Evolutionary conservation across 306 rosid genomes (phyloP), one percentile per base, ranked within the genome.

Genomic region (Luffa aegyptiaca): DNA sequence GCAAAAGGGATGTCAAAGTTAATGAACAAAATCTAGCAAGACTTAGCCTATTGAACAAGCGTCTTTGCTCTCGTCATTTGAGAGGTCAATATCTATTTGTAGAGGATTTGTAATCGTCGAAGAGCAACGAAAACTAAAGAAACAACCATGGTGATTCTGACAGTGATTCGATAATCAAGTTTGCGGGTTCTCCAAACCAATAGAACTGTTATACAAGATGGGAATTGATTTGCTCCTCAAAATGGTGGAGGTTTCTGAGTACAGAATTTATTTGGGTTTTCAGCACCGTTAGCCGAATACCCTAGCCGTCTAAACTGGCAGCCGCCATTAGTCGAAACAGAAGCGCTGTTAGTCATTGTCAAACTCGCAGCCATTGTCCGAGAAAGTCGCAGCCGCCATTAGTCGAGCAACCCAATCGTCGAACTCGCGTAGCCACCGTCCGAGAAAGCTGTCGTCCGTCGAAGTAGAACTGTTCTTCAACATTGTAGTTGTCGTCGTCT

Each of bases 1-100:
- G 42, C 39, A 26, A 42, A 18, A 33, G 52, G n/a, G 56, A 41
- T 4, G 53, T 1, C 57, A 41, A 76, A 42, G 8, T 18, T 21
- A 78, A 20, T 33, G 68, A 59, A 64, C 52, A 42, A 17, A 5
- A 26, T 2, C 0, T 41, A 26, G 46, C 0, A 13, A 4, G 42
- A 78, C 55, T 5, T 57, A 77, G 91, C 94, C 92, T 91, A 86
- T 92, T 94, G 77, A 84, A 84, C 79, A 94, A 81, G 76, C 90
- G 92, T 80, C 92, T 85, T 90, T 94, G 89, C 82, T 75, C 82
- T 92, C 98, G 70, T 90, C 85, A 66, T 86, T 84, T 2, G 97
- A 91, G 78, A 94, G 84, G 83, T 94, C 97, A 36, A 91, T 83
- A 46, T 83, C 79, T 48, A 63, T 49, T 2, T 80, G 79, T 36